Conservation (phyloP, 2,329 filamentous ascomycete species). For the Fusarium penzigii region DNA sequence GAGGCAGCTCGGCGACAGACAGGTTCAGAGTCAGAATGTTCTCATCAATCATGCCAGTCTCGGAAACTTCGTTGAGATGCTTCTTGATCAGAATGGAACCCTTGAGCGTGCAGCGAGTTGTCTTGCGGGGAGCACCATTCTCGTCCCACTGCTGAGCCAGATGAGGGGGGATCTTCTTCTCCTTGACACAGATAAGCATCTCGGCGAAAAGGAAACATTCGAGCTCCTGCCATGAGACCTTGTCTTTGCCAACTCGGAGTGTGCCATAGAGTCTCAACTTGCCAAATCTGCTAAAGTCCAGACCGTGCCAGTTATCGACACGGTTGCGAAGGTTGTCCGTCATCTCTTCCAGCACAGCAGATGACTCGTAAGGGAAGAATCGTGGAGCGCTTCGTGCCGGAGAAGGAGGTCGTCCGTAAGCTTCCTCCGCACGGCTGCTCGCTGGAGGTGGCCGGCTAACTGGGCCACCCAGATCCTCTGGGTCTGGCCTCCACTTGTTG, state of each 20-base stretch:
- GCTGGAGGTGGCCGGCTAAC: conserved; percentile 45
- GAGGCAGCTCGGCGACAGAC: conserved; percentile 87
- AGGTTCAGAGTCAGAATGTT: conserved; percentile 85
- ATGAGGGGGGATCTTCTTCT: conserved; percentile 71
- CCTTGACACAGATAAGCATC: conserved; percentile 99
- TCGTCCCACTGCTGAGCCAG: conserved; percentile 67
- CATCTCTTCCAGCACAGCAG: conserved; percentile 77
- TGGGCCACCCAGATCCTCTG: conserved; percentile 70
- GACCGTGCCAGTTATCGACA: conserved; percentile 98
- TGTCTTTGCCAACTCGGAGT: conserved; percentile 93
- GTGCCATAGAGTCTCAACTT: conserved; percentile 88
- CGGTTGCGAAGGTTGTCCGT: conserved; percentile 80
- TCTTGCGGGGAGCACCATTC: conserved; percentile 58
- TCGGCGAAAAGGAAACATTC: conserved; percentile 97
- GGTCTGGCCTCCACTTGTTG: conserved; percentile 84
- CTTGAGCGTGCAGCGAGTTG: conserved; percentile 83
- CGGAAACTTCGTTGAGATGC: conserved; percentile 85
- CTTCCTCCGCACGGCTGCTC: conserved; percentile 51
- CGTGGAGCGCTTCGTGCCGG: conserved; percentile 58
- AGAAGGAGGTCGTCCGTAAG: conserved; percentile 58
- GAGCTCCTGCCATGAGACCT: conserved; percentile 93
- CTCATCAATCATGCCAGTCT: conserved; percentile 71
- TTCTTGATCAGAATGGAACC: conserved; percentile 98
- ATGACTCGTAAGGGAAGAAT: conserved; percentile 72
- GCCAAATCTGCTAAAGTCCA: conserved; percentile 91